These are phyloP conservation scores for Penicillium sp. DNA, from an alignment of 2,329 filamentous ascomycete species.

Conservation along the genomic window DNA sequence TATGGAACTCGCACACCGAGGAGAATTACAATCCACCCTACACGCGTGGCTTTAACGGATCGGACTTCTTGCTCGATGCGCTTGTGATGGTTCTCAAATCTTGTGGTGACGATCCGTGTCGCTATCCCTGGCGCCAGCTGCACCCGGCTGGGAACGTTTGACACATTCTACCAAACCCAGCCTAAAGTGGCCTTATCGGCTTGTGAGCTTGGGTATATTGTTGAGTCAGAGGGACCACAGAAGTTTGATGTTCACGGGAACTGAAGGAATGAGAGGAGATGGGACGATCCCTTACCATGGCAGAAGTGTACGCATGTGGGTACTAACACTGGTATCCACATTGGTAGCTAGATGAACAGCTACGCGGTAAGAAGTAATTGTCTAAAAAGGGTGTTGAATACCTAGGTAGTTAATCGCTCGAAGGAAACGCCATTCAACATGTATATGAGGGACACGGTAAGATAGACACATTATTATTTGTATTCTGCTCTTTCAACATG, in stretches of 20 bases:
- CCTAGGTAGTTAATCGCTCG: too few species aligned
- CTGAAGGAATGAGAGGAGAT: constrained; percentile 11
- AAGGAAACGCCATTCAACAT: too few species aligned
- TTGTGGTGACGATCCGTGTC: constrained; percentile 55
- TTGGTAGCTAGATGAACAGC: too few species aligned
- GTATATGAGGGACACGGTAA: too few species aligned
- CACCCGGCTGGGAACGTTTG: constrained; percentile 50
- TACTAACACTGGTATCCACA: too few species aligned
- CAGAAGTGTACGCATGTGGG: too few species aligned
- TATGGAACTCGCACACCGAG: constrained; percentile 64
- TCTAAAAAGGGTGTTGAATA: too few species aligned
- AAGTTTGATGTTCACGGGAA: constrained; percentile 22
- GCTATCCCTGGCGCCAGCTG: constrained; percentile 56
- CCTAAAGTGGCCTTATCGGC: constrained; percentile 52
- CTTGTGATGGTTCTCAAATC: constrained; percentile 61
- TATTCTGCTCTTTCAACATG: too few species aligned
- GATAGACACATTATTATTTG: background rate
- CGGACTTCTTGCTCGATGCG: constrained; percentile 60
- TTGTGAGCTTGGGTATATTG: constrained; percentile 57
- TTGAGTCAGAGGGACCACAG: constrained; percentile 56
- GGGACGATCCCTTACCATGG: constrained; percentile 6
- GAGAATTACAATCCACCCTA: constrained; percentile 60
- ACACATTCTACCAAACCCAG: constrained; percentile 55
- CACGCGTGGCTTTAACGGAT: constrained; percentile 59
- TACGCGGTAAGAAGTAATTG: too few species aligned